Conservation (phyloP, 768 basidiomycete genomes). For the Mrakia blollopis region DNA sequence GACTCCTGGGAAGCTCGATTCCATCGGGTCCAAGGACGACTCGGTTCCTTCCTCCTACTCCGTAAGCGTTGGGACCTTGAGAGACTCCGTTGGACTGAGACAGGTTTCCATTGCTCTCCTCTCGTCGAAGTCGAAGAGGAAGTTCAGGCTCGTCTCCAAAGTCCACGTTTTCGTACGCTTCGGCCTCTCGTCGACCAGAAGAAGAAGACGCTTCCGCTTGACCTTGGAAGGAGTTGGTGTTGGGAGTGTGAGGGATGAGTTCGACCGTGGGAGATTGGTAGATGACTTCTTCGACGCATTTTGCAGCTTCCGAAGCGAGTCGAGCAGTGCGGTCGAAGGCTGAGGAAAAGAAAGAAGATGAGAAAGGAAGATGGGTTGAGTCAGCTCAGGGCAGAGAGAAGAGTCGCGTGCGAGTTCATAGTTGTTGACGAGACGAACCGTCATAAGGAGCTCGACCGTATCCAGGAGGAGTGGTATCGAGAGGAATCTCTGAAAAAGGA, state of each 20-base stretch:
- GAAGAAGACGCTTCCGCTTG: neutral
- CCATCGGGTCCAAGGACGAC: constrained; percentile 3
- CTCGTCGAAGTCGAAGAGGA: constrained; percentile 11
- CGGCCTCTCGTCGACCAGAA: neutral
- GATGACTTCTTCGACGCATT: constrained; percentile 25
- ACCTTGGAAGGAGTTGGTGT: neutral
- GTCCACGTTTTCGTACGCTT: neutral
- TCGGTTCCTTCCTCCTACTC: neutral
- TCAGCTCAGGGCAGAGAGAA: neutral
- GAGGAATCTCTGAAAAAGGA: constrained; percentile 57
- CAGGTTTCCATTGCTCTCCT: neutral
- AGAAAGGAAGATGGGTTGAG: neutral
- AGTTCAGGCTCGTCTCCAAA: constrained; percentile 16
- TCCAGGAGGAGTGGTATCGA: constrained; percentile 75
- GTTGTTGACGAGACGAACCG: constrained; percentile 34
- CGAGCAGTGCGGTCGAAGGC: constrained; percentile 60
- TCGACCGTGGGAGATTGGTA: constrained; percentile 4
- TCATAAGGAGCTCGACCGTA: constrained; percentile 66
- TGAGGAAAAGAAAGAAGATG: too few species aligned
- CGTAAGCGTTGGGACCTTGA: neutral
- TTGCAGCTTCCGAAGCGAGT: constrained; percentile 20
- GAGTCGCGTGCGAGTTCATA: neutral
- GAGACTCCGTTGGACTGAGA: neutral
- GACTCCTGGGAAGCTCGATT: neutral
- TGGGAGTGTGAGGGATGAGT: constrained; percentile 6